Conservation (phyloP, 805 yeast genomes). For the Candida dendrica region DNA sequence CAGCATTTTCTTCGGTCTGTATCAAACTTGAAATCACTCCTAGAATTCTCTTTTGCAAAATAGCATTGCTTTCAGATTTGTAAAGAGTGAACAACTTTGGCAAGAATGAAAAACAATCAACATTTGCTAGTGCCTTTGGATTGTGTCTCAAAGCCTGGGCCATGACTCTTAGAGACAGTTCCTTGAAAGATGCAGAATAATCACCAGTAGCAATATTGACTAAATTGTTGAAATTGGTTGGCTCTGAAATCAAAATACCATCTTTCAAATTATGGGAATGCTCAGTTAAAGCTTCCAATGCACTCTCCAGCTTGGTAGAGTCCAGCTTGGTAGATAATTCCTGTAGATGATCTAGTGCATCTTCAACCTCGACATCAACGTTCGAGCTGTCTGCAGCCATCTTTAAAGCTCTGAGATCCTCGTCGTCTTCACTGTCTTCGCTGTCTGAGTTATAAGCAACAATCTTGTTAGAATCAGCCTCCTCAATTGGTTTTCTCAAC, state of each 20-base stretch:
- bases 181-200: constrained; percentile 27
- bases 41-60: constrained; percentile 38
- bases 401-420: constrained; percentile 14
- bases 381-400: constrained; percentile 14
- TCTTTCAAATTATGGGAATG: constrained; percentile 60
- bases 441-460: constrained; percentile 5
- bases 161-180: constrained; percentile 50
- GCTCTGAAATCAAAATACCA: constrained; percentile 41
- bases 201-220: constrained; percentile 15
- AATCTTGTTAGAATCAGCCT: constrained; percentile 7
- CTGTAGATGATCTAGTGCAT: constrained; percentile 13
- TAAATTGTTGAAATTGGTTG: constrained; percentile 24
- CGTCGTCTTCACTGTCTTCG: constrained; percentile 13
- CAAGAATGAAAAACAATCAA: constrained; percentile 14
- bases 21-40: constrained; percentile 45
- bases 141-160: constrained; percentile 72
- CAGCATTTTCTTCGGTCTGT: constrained; percentile 27
- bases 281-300: constrained; percentile 40
- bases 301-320: constrained; percentile 9
- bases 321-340: constrained; percentile 6
- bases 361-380: constrained; percentile 12
- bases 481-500: constrained; percentile 9
- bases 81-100: constrained; percentile 6
- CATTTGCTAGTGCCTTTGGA: constrained; percentile 44
- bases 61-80: constrained; percentile 17